phyloP scores from a whole-genome alignment of 768 basidiomycete genomes.

The Pleurotus salmoneostramineus region DNA sequence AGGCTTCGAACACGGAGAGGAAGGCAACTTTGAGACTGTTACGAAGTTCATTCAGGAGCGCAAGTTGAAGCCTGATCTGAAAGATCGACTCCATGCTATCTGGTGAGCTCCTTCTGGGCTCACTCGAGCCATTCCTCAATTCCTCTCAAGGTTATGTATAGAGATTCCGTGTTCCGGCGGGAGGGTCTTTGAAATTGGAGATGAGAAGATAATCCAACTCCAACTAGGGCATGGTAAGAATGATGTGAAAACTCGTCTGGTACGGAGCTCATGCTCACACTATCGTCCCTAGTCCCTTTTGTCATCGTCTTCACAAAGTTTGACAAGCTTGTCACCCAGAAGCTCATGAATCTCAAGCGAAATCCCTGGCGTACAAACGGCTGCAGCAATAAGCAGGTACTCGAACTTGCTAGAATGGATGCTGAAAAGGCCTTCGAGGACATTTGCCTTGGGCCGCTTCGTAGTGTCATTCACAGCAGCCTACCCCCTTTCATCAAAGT shows the following conservation, averaged over 20 bases:
- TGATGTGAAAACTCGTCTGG: neutral
- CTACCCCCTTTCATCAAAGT: neutral
- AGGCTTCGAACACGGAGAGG: conserved; percentile 24
- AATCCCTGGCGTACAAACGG: neutral
- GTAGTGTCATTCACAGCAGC: neutral
- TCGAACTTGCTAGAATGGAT: neutral
- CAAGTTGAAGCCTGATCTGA: conserved; percentile 12
- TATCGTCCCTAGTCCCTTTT: conserved; percentile 20
- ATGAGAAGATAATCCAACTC: conserved; percentile 20
- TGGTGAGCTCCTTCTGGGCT: conserved; percentile 15
- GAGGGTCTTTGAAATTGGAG: conserved; percentile 20
- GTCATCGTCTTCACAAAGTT: conserved; percentile 30
- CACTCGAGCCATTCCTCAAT: neutral
- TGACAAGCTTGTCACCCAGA: conserved; percentile 18
- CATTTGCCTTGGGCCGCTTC: neutral
- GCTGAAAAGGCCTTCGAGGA: neutral
- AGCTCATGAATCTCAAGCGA: neutral
- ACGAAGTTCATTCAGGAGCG: conserved; percentile 18
- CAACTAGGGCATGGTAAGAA: conserved; percentile 13
- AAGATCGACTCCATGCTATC: conserved; percentile 24
- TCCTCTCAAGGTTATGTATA: conserved; percentile 23
- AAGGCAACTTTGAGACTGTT: conserved; percentile 19
- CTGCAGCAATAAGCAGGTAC: neutral
- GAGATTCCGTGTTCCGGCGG: conserved; percentile 20
- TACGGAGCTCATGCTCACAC: neutral